These are phyloP conservation scores for Chenopodium suecicum DNA, from an alignment of 148 eudicot genomes.

Conservation along the genomic window DNA sequence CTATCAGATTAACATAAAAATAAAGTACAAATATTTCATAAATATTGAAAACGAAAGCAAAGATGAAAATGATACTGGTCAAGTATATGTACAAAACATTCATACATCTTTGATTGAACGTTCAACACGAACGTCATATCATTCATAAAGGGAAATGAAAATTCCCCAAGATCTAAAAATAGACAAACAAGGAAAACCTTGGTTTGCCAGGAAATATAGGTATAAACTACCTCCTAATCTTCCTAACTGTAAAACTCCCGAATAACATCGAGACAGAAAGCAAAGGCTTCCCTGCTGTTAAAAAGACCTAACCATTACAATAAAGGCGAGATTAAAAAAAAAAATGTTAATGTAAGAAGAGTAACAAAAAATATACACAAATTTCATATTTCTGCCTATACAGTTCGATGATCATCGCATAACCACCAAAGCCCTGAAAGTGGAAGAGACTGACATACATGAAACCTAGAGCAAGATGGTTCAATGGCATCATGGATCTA, in stretches of 20 bases:
- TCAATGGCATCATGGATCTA: neutral
- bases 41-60: too few species aligned
- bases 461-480: neutral
- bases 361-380: slow-evolving; percentile 22
- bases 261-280: neutral
- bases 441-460: slow-evolving; percentile 3
- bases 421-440: slow-evolving; percentile 7
- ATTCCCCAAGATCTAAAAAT: neutral
- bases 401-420: slow-evolving; percentile 13
- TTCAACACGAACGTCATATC: neutral
- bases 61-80: neutral
- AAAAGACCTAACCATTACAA: neutral
- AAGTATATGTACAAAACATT: neutral
- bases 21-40: too few species aligned
- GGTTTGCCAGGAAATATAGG: neutral
- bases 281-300: slow-evolving; percentile 1
- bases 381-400: slow-evolving; percentile 24
- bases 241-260: neutral
- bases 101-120: neutral
- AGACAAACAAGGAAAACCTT: slow-evolving; percentile 3
- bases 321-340: neutral
- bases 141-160: neutral
- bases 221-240: neutral
- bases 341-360: neutral
- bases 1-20: too few species aligned